Evolutionary conservation across 2,329 filamentous ascomycete genomes (phyloP).

Genomic region (Plectosphaerella cucumerina): DNA sequence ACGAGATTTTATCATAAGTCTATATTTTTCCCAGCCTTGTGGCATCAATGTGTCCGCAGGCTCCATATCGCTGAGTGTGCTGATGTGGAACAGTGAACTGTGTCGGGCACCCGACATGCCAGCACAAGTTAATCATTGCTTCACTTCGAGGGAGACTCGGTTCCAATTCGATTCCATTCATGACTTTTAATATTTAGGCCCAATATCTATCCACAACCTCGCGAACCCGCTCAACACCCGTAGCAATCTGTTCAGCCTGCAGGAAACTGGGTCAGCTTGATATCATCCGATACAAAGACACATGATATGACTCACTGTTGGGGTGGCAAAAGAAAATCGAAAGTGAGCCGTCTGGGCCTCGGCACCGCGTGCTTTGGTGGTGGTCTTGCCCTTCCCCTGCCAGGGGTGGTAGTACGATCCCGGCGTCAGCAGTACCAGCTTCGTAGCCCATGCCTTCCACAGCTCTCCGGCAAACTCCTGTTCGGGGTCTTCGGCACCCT

Average conservation of each 20-base stretch:
- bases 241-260: slow-evolving; percentile 13
- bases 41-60: too few relatives aligned
- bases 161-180: too few relatives aligned
- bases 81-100: too few relatives aligned
- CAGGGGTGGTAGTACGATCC: slow-evolving; percentile 26
- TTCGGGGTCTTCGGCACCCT: slow-evolving; percentile 14
- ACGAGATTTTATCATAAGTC: too few relatives aligned
- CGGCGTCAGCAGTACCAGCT: slow-evolving; percentile 21
- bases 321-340: slow-evolving; percentile 21
- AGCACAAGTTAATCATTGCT: too few relatives aligned
- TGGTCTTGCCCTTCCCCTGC: slow-evolving; percentile 20
- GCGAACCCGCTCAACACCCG: slow-evolving; percentile 8
- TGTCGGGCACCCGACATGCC: too few relatives aligned
- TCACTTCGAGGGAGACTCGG: too few relatives aligned
- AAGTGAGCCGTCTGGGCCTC: slow-evolving; percentile 19
- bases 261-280: background rate
- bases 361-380: slow-evolving; percentile 16
- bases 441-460: slow-evolving; percentile 13
- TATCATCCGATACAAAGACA: background rate
- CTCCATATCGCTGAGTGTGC: too few relatives aligned
- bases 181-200: background rate
- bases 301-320: slow-evolving; percentile 16
- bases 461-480: slow-evolving; percentile 17
- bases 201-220: slow-evolving; percentile 6
- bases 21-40: too few relatives aligned